phyloP scores from a whole-genome alignment of 306 rosid species.

The Carpinus viminea region DNA sequence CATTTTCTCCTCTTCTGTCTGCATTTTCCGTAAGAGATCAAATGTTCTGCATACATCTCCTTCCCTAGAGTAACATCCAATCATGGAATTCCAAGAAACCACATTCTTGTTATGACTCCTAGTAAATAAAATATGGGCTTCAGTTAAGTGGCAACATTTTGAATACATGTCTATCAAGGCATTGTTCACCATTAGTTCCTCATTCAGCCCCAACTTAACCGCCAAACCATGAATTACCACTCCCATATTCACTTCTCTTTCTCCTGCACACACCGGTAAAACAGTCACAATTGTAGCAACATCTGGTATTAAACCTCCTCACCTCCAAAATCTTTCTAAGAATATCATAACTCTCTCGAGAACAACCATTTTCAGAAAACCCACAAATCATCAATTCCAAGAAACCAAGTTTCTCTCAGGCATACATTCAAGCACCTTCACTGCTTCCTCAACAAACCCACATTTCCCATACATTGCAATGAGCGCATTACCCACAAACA shows the following conservation, averaged over 20 bases:
- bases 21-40: constrained; percentile 61
- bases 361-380: constrained; percentile 55
- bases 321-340: constrained; percentile 44
- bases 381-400: constrained; percentile 68
- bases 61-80: constrained; percentile 62
- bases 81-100: constrained; percentile 84
- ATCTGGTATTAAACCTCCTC: constrained; percentile 60
- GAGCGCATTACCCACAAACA: constrained; percentile 72
- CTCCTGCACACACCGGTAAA: constrained; percentile 59
- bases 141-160: constrained; percentile 57
- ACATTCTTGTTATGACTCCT: constrained; percentile 52
- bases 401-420: constrained; percentile 66
- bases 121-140: constrained; percentile 50
- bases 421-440: constrained; percentile 58
- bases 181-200: constrained; percentile 62
- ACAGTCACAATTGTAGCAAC: constrained; percentile 70
- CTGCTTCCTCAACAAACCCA: constrained; percentile 47
- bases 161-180: constrained; percentile 75
- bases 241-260: constrained; percentile 52
- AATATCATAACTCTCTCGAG: constrained; percentile 38
- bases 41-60: constrained; percentile 50
- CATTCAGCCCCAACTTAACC: constrained; percentile 51
- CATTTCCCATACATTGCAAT: constrained; percentile 68
- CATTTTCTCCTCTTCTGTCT: constrained; percentile 39
- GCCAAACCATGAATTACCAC: constrained; percentile 71